Evolutionary conservation across 768 basidiomycete genomes (phyloP).

Genomic region (Lactifluus echinatus): DNA sequence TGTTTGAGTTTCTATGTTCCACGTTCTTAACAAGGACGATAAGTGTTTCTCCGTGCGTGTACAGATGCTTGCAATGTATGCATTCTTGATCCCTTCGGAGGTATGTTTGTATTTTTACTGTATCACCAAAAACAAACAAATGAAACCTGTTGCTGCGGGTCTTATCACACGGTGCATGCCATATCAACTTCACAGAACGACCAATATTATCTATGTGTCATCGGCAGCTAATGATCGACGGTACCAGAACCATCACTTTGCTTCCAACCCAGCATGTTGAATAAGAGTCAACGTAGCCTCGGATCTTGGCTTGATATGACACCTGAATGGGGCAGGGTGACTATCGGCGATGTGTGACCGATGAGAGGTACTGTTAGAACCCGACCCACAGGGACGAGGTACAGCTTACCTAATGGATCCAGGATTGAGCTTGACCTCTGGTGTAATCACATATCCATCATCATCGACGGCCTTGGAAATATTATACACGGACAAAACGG

Average conservation of each 20-base stretch:
- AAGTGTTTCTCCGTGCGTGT: no score
- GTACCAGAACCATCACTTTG: background rate
- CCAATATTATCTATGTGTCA: no score
- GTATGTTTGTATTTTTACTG: no score
- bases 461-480: conserved; percentile 13
- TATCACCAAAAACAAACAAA: no score
- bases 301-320: conserved; percentile 13
- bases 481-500: conserved; percentile 15
- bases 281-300: conserved; percentile 10
- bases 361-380: background rate
- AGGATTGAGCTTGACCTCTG: conserved; percentile 10
- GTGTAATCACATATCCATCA: conserved; percentile 10
- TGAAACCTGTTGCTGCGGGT: no score
- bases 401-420: conserved; percentile 7
- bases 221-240: no score
- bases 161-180: no score
- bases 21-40: no score
- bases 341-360: background rate
- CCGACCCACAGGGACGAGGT: background rate
- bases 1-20: no score
- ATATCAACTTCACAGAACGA: no score
- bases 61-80: no score
- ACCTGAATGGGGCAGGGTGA: conserved; percentile 16
- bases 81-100: no score
- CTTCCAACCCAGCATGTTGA: conserved; percentile 7